Conservation (phyloP, 2,329 filamentous ascomycete genomes). For the Pleomassaria siparia region DNA sequence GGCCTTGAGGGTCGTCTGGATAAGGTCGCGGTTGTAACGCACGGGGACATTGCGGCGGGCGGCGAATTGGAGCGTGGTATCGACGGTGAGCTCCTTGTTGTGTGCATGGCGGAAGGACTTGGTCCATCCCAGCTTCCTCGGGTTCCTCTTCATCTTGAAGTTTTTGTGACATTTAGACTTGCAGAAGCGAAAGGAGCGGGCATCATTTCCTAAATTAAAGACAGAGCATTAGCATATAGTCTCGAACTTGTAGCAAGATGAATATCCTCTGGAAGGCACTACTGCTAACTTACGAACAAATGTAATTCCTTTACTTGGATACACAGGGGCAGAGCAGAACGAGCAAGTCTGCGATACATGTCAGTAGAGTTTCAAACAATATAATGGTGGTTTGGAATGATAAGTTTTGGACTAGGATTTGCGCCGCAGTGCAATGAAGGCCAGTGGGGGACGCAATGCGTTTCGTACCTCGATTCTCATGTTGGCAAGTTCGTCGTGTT, state of each 20-base stretch:
- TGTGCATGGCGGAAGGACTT: constrained; percentile 41
- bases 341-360: constrained; percentile 54
- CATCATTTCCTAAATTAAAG: no score
- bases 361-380: no score
- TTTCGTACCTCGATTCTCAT: constrained; percentile 38
- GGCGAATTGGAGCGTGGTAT: constrained; percentile 89
- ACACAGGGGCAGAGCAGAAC: constrained; percentile 66
- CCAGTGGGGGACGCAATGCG: no score
- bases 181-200: constrained; percentile 67
- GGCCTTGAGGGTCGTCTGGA: constrained; percentile 82
- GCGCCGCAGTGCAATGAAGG: no score
- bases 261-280: no score
- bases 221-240: no score
- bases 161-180: constrained; percentile 60
- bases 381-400: no score
- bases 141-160: constrained; percentile 98
- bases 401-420: no score
- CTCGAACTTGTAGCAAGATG: no score
- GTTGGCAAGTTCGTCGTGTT: constrained; percentile 10
- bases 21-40: constrained; percentile 92
- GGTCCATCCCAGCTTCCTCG: constrained; percentile 96
- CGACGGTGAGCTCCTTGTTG: constrained; percentile 75
- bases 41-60: constrained; percentile 91
- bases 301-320: constrained; percentile 55
- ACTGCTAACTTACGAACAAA: no score